phyloP scores from a whole-genome alignment of 495 filamentous ascomycete species.

The Penicillium cataractarum region DNA sequence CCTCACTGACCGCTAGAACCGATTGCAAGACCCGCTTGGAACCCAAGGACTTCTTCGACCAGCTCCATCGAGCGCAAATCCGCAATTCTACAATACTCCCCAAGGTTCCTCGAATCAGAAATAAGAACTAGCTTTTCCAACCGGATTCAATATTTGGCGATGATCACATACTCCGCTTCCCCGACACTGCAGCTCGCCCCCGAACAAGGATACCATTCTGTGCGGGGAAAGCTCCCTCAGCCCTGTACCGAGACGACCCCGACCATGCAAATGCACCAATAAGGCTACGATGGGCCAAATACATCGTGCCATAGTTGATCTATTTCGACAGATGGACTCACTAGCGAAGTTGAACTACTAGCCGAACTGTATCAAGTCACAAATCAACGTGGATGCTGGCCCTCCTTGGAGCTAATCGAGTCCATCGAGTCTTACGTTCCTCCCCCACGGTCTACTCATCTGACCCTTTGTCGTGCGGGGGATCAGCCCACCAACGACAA shows the following conservation, averaged over 20 bases:
- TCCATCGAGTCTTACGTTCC: not conserved
- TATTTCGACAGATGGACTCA: not conserved
- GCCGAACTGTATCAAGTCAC: not conserved
- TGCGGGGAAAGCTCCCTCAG: constrained; percentile 7
- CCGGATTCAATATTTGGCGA: not conserved
- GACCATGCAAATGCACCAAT: not conserved
- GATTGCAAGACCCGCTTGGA: too few species aligned
- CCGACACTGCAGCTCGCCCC: not conserved
- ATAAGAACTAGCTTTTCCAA: not conserved
- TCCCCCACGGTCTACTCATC: constrained; percentile 15
- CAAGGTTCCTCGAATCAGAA: not conserved
- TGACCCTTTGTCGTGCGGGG: constrained; percentile 13
- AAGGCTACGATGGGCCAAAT: not conserved
- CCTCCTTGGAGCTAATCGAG: not conserved
- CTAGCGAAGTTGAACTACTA: not conserved
- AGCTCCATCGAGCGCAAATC: not conserved
- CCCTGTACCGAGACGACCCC: constrained; percentile 1
- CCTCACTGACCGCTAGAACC: not conserved
- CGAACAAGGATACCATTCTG: not conserved
- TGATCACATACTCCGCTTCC: not conserved
- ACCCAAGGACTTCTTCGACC: not conserved
- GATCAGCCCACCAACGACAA: constrained; percentile 3
- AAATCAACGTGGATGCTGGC: constrained; percentile 1
- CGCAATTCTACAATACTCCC: not conserved
- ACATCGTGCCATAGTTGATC: not conserved